Evolutionary conservation across 2,329 filamentous ascomycete genomes (phyloP), one percentile per base, ranked within the genome.

Genomic region (Stemphylium beticola): DNA sequence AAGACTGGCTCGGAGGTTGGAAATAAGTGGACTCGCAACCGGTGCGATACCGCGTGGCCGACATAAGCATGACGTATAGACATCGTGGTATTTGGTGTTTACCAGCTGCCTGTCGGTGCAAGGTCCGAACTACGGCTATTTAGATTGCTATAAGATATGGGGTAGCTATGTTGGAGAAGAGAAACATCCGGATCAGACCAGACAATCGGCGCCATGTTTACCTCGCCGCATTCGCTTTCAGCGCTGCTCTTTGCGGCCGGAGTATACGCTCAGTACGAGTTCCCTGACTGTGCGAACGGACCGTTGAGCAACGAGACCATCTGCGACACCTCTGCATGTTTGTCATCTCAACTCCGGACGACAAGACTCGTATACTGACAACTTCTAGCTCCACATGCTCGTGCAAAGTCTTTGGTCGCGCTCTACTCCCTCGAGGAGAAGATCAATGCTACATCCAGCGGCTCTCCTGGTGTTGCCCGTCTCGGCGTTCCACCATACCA

Each of bases 401-500:
- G 68, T 38, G 67, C 67, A n/a, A 67, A 49, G 26, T 63, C 61
- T 20, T 53, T 71, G 0, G 61, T 69, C 18, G 57, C 64, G 18
- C 63, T 71, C 0, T 73, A 69, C 39, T 67, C 61, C 0, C 58
- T 71, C 2, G 63, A 66, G 45, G 65, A 71, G 66, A 83, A 85
- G 59, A 79, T 86, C 52, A 84, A 84, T 52, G 78, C 79, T 58
- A 83, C 81, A 0, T 78, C 78, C 12, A 80, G 76, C 50, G 76
- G 73, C 6, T 76, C 76, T 4, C 79, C 63, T 4, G 68, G 69
- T n/a, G 67, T 69, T 20, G 40, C 82, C 1, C 77, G 85, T 26
- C 77, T 89, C 0, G 85, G 85, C 2, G 73, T 88, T 0, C 82
- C 83, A 1, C 71, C 81, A 0, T 89, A 89, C 60, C 76, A 61